A percentile compares a stretch with the other conserved stretches of the same genome.
These are phyloP conservation scores for Acacia concinna DNA, from an alignment of 331 rosid genomes.

Conservation along the genomic window DNA sequence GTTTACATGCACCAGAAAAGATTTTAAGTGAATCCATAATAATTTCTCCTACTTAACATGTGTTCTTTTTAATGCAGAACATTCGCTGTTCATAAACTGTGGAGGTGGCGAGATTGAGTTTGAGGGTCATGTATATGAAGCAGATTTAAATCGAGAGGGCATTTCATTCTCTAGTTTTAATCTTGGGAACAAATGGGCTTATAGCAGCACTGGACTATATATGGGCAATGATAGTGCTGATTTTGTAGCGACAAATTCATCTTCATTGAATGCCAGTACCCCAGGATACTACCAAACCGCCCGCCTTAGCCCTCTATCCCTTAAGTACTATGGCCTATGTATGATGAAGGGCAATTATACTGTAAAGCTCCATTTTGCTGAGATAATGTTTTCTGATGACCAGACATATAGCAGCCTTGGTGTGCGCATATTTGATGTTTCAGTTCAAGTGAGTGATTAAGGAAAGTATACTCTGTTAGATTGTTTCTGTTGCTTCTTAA, in stretches of 20 bases:
- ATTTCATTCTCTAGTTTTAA: neutral
- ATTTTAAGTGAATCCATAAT: neutral
- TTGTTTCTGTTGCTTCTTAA: neutral
- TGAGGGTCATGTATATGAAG: neutral
- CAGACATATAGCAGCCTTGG: neutral
- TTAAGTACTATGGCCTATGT: neutral
- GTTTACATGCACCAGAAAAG: slow-evolving; percentile 16
- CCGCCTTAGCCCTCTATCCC: neutral
- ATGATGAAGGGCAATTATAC: neutral
- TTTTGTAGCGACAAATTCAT: neutral
- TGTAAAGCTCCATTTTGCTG: neutral
- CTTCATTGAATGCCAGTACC: neutral
- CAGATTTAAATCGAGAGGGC: neutral
- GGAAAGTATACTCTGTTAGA: neutral
- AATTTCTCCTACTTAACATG: neutral
- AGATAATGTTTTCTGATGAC: neutral
- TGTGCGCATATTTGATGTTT: neutral
- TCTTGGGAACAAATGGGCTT: neutral
- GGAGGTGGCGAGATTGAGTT: neutral
- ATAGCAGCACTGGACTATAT: neutral
- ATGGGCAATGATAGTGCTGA: neutral
- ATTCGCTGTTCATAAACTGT: neutral
- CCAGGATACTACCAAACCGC: neutral
- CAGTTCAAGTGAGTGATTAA: neutral
- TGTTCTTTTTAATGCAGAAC: neutral